Evolutionary conservation across 2,329 filamentous ascomycete genomes (phyloP).

Genomic region (Aspergillus sp.): DNA sequence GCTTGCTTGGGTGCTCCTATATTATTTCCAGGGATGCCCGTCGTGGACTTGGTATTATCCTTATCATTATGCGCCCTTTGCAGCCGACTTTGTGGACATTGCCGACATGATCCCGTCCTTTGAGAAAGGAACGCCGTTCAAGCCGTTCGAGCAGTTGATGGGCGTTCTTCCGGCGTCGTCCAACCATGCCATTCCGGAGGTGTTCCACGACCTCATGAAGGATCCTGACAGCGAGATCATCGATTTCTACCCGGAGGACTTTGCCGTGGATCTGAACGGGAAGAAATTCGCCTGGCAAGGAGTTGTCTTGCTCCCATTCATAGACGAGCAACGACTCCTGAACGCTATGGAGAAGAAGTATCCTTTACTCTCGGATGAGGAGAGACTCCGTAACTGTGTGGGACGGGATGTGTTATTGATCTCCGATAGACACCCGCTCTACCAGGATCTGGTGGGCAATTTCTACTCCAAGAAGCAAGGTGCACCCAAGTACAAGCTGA

Average conservation of each 20-base stretch:
- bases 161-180: constrained; percentile 92
- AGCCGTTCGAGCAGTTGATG: constrained; percentile 96
- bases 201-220: constrained; percentile 90
- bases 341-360: constrained; percentile 81
- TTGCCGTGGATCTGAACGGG: constrained; percentile 88
- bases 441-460: constrained; percentile 75
- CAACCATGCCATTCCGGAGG: constrained; percentile 80
- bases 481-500: constrained; percentile 64
- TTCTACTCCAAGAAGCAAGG: constrained; percentile 92
- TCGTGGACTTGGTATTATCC: constrained; percentile 99
- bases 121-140: constrained; percentile 78
- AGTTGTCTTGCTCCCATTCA: constrained; percentile 89
- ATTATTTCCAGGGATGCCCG: constrained; percentile 97
- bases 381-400: constrained; percentile 71
- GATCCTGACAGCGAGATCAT: constrained; percentile 86
- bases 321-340: constrained; percentile 84
- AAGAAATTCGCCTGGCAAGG: constrained; percentile 99
- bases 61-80: constrained; percentile 97
- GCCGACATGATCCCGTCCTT: constrained; percentile 77
- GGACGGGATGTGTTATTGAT: constrained; percentile 81
- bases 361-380: constrained; percentile 71
- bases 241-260: constrained; percentile 96
- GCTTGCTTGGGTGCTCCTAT: constrained; percentile 88
- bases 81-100: constrained; percentile 86
- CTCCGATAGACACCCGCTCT: constrained; percentile 79